Evolutionary conservation across 1,284 basidiomycete genomes (phyloP).

Genomic region (Afroboletus lepidellus): DNA sequence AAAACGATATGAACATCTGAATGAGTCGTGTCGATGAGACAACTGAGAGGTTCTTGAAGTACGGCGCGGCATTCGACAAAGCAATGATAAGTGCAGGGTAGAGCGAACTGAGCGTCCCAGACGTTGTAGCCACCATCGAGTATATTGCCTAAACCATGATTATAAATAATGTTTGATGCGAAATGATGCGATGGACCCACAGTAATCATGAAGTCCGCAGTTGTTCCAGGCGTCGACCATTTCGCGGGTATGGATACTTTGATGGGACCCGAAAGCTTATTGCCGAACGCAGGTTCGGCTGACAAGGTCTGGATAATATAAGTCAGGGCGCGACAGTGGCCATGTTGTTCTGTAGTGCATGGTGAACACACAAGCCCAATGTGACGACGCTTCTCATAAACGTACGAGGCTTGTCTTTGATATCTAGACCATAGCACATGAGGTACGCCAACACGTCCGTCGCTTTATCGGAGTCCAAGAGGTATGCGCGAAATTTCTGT

Average conservation of each 20-base stretch:
- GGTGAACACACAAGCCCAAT: conserved; percentile 14
- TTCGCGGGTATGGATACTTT: conserved; percentile 69
- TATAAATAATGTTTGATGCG: conserved; percentile 2
- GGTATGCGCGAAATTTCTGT: conserved; percentile 83
- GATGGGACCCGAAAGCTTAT: conserved; percentile 60
- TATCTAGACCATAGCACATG: conserved; percentile 76
- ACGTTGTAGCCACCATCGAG: conserved; percentile 84
- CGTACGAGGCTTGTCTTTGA: conserved; percentile 88
- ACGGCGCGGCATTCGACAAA: conserved; percentile 84
- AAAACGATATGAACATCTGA: conserved; percentile 88
- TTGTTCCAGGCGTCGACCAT: conserved; percentile 71
- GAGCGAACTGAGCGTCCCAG: conserved; percentile 76
- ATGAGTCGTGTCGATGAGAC: conserved; percentile 80
- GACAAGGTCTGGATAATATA: conserved; percentile 93
- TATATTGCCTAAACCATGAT: conserved; percentile 69
- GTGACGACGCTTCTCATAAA: conserved; percentile 12
- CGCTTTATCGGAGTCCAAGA: conserved; percentile 77
- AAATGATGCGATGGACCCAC: conserved; percentile 42
- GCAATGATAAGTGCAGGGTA: conserved; percentile 91
- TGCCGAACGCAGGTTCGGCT: conserved; percentile 76
- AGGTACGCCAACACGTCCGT: conserved; percentile 77
- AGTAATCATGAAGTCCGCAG: conserved; percentile 85
- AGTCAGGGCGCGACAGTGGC: conserved; percentile 83
- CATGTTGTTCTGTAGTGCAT: conserved; percentile 72
- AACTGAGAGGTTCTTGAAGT: conserved; percentile 79